A percentile compares a stretch with the other conserved stretches of the same genome.
Evolutionary conservation across 2,329 filamentous ascomycete genomes (phyloP).

Genomic region (Penicillium sumatraense): DNA sequence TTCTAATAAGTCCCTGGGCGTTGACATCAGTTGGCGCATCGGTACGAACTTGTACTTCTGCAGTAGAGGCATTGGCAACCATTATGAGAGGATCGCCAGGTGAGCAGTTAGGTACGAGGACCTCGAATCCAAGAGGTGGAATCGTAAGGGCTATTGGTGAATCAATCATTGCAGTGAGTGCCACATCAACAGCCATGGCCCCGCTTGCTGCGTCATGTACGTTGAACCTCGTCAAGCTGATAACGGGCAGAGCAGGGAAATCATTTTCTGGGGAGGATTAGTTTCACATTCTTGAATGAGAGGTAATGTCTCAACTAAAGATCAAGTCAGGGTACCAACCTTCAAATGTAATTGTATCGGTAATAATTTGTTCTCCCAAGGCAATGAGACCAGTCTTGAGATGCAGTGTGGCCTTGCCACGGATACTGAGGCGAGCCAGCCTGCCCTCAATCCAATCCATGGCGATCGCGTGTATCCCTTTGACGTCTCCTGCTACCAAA

Average conservation of each 20-base stretch:
- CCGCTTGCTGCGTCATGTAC: constrained; percentile 72
- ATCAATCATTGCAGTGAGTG: constrained; percentile 72
- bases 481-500: constrained; percentile 73
- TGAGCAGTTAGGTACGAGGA: constrained; percentile 82
- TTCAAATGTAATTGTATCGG: constrained; percentile 78
- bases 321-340: constrained; percentile 68
- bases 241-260: constrained; percentile 77
- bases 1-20: constrained; percentile 71
- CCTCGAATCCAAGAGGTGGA: constrained; percentile 80
- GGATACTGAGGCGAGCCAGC: constrained; percentile 70
- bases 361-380: constrained; percentile 76
- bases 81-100: constrained; percentile 73
- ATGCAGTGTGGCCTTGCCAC: constrained; percentile 72
- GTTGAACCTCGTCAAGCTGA: constrained; percentile 80
- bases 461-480: constrained; percentile 77
- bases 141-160: constrained; percentile 78
- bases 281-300: not conserved
- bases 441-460: constrained; percentile 87
- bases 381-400: constrained; percentile 80
- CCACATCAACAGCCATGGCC: constrained; percentile 80
- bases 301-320: too few relatives aligned
- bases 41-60: constrained; percentile 69
- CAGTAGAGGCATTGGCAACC: constrained; percentile 76
- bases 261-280: constrained; percentile 51
- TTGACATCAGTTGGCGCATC: constrained; percentile 69